These are phyloP conservation scores for Eucalyptus guilfoylei DNA, from an alignment of 345 rosid species.

Conservation along the genomic window DNA sequence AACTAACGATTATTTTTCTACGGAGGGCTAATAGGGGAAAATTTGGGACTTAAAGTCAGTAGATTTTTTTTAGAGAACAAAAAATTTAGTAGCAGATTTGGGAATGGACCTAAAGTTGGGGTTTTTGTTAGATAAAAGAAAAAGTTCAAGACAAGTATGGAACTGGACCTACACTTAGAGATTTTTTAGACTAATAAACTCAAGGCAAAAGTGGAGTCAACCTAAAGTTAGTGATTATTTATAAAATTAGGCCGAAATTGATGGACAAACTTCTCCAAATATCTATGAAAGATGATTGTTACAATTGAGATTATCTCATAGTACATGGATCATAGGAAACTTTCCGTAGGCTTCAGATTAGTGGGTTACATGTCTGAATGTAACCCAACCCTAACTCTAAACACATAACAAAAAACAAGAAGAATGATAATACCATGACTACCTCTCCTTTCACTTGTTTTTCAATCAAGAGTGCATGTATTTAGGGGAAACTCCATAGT, in stretches of 20 bases:
- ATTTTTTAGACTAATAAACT: neutral
- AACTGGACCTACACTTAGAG: neutral
- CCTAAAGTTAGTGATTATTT: neutral
- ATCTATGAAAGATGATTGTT: neutral
- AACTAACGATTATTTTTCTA: too few species aligned
- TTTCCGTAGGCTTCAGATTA: neutral
- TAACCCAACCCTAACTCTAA: neutral
- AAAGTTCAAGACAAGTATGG: rapidly evolving
- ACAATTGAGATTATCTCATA: neutral
- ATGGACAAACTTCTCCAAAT: neutral
- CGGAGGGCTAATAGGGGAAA: neutral
- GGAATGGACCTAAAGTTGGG: neutral
- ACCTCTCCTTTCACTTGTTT: neutral
- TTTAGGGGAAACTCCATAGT: too few species aligned
- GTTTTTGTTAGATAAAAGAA: neutral
- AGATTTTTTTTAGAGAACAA: too few species aligned
- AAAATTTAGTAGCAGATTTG: too few species aligned
- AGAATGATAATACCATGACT: neutral
- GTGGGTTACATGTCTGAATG: neutral
- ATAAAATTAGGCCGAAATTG: neutral
- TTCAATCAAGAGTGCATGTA: neutral
- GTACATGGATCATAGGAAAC: neutral
- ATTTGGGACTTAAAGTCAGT: neutral
- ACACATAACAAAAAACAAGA: neutral
- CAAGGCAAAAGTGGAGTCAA: neutral